Evolutionary conservation across 1,139 yeast genomes (phyloP).

Genomic region (Scheffersomyces lignicola): DNA sequence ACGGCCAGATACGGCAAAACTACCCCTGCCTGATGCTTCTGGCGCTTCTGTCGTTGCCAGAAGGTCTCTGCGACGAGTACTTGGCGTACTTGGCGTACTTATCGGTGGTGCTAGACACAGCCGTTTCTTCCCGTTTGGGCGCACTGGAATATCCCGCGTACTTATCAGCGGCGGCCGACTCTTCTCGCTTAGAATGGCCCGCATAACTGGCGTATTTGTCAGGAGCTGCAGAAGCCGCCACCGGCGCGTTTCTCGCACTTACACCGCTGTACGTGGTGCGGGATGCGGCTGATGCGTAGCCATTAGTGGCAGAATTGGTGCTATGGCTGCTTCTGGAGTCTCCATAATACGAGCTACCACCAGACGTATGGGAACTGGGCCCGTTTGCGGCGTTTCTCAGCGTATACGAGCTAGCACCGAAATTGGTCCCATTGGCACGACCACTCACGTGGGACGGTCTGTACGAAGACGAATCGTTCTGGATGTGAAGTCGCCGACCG

Average conservation of each 20-base stretch:
- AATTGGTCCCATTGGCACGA: too few relatives aligned
- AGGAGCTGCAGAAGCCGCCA: slow-evolving; percentile 1
- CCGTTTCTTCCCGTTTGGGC: too few relatives aligned
- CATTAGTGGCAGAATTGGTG: not conserved
- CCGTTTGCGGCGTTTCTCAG: not conserved
- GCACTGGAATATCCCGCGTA: too few relatives aligned
- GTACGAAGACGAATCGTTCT: slow-evolving; percentile 5
- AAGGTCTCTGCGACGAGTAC: slow-evolving; percentile 10
- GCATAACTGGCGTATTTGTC: too few relatives aligned
- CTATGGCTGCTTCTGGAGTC: not conserved
- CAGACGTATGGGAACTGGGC: too few relatives aligned
- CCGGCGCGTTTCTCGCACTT: slow-evolving; percentile 2
- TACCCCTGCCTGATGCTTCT: slow-evolving; percentile 27
- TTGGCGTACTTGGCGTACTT: slow-evolving; percentile 31
- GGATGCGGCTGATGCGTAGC: slow-evolving; percentile 4
- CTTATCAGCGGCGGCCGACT: too few relatives aligned
- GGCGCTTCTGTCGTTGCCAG: slow-evolving; percentile 21
- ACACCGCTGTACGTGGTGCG: slow-evolving; percentile 1
- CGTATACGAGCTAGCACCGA: too few relatives aligned
- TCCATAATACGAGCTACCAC: too few relatives aligned
- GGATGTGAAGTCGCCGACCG: slow-evolving; percentile 29
- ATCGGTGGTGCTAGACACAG: too few relatives aligned
- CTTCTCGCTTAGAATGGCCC: too few relatives aligned
- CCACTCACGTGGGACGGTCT: too few relatives aligned
- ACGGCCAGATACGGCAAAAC: too few relatives aligned